phyloP scores from a whole-genome alignment of 1,139 yeast genomes.

The Taphrina communis region DNA sequence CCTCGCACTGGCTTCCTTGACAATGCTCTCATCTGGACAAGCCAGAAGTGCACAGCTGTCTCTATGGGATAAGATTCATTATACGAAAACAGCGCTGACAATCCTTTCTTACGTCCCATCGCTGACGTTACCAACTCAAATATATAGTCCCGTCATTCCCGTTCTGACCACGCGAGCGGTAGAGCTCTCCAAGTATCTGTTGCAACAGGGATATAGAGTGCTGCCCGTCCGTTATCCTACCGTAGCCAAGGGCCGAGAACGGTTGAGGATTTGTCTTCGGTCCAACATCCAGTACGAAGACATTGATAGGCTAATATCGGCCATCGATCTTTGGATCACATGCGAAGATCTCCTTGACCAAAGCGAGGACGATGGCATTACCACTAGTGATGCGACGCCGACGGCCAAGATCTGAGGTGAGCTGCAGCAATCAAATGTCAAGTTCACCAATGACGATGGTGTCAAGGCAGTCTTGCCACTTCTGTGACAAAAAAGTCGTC shows the following conservation, averaged over 20 bases:
- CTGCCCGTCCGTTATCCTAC: conserved; percentile 50
- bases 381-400: neutral
- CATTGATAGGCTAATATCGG: conserved; percentile 45
- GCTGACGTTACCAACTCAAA: conserved; percentile 34
- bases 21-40: conserved; percentile 22
- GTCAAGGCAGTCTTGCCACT: conserved; percentile 48
- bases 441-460: too few relatives aligned
- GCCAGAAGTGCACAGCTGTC: conserved; percentile 20
- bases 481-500: conserved; percentile 56
- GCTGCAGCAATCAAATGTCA: too few relatives aligned
- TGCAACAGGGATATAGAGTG: conserved; percentile 47
- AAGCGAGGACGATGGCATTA: too few relatives aligned
- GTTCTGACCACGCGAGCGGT: conserved; percentile 47
- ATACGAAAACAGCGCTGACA: conserved; percentile 26
- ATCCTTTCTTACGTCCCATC: neutral
- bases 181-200: conserved; percentile 46
- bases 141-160: conserved; percentile 46
- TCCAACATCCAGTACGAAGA: conserved; percentile 46
- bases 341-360: neutral
- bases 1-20: conserved; percentile 26
- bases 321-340: conserved; percentile 42
- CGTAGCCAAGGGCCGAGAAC: conserved; percentile 48
- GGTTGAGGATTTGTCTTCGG: conserved; percentile 49
- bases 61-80: conserved; percentile 40
- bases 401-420: neutral